Conservation (phyloP, 345 rosid genomes). For the Lepidium didymum region DNA sequence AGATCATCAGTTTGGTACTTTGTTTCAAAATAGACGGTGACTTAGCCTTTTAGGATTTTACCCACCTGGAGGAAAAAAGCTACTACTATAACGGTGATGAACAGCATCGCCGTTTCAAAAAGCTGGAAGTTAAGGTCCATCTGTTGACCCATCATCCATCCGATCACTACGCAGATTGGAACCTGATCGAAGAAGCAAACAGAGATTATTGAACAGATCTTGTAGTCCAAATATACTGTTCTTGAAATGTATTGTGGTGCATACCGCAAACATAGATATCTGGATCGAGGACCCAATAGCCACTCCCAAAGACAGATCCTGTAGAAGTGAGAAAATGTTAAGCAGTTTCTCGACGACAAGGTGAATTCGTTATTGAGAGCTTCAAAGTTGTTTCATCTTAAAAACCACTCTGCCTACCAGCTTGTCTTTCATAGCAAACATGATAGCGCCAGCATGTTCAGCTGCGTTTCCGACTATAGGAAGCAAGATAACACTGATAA, state of each 20-base stretch:
- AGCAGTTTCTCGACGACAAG: neutral
- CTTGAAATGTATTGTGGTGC: conserved; percentile 19
- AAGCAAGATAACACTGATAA: conserved; percentile 89
- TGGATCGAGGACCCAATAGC: conserved; percentile 98
- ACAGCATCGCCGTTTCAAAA: conserved; percentile 85
- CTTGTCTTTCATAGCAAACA: conserved; percentile 98
- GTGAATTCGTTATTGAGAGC: neutral
- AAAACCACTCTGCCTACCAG: conserved; percentile 45
- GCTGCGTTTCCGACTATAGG: conserved; percentile 99
- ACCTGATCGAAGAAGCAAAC: conserved; percentile 29
- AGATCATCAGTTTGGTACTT: neutral
- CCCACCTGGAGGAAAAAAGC: conserved; percentile 79
- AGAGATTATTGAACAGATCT: neutral
- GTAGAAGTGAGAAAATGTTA: conserved; percentile 12
- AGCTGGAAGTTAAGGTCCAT: conserved; percentile 88
- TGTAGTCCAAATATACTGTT: conserved; percentile 3
- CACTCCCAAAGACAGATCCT: conserved; percentile 96
- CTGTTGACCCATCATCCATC: conserved; percentile 75
- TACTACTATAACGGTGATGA: conserved; percentile 72
- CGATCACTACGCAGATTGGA: conserved; percentile 78
- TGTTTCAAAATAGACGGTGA: neutral
- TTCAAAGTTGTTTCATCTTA: conserved; percentile 1
- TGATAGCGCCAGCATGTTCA: conserved; percentile 92
- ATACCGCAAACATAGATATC: conserved; percentile 94
- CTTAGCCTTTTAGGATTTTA: neutral